Base-by-base conservation (phyloP, 1,284 basidiomycete genomes). In the Sanguinoderma infundibulare region DNA sequence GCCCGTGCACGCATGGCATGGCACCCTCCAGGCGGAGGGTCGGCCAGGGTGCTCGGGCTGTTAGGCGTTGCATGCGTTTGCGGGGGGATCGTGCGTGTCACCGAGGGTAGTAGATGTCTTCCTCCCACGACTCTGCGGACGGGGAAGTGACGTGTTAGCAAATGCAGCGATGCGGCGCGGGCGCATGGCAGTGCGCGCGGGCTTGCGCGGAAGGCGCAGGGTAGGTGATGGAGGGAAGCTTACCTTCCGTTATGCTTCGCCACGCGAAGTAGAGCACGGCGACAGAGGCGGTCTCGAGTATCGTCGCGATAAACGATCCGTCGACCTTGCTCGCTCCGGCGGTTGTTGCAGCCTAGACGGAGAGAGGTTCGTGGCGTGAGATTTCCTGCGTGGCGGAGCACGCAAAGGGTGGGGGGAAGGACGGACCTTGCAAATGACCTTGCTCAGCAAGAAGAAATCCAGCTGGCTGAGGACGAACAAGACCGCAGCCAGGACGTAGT, bases 231-330 rank as follows among this genome's bases (percentile, higher is more conserved):
- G 39, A 47, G 28, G 47, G 28, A 20, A 32, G 78, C 87, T 67
- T 62, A 94, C 91, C 87, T 85, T 94, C 92, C 14, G 91, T 94
- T 65, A 94, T 94, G 71, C 87, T 88, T 73, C 81, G 83, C 94
- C 94, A 96, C 26, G 86, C 93, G 17, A 90, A 72, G 74, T 87
- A 94, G 20, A 96, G 66, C 14, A 85, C 78, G n/a, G 80, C 83
- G 0, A 95, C 84, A 0, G 90, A 76, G 0, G 83, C 86, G 0
- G 91, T 91, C 72, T 93, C 91, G 44, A 93, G 77, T 14, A 92
- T 59, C 0, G 93, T 94, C 0, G 91, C 89, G 12, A 96, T 74
- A 73, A 96, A 95, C 2, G 90, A 87, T 10, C 90, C 91, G 73
- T 95, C 94, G 35, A 95, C 75, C 70, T 87, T 90, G 39, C 61